Conservation (phyloP, 768 basidiomycete genomes). For the Pulveroboletus sp. region DNA sequence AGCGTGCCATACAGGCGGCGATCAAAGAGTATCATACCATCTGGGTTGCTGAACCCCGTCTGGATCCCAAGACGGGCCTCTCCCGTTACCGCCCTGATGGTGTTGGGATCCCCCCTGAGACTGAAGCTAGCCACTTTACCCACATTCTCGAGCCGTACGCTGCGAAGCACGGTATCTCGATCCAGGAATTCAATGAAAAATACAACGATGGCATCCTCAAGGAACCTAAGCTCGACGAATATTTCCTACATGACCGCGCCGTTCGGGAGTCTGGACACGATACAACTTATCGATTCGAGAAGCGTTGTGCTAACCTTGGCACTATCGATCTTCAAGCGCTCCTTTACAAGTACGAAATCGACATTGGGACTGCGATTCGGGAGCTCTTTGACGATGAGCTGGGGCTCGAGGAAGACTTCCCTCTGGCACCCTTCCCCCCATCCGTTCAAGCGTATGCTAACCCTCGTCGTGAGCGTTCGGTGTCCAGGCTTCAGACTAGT, state of each 20-base stretch:
- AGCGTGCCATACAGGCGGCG: slow-evolving; percentile 92
- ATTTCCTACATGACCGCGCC: slow-evolving; percentile 94
- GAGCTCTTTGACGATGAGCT: slow-evolving; percentile 93
- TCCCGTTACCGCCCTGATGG: slow-evolving; percentile 94
- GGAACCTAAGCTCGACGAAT: slow-evolving; percentile 91
- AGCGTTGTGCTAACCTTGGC: slow-evolving; percentile 93
- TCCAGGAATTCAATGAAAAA: slow-evolving; percentile 94
- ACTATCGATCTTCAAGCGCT: slow-evolving; percentile 95
- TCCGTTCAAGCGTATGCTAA: slow-evolving; percentile 65
- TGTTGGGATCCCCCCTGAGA: slow-evolving; percentile 95
- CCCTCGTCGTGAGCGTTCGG: slow-evolving; percentile 55
- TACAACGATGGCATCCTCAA: slow-evolving; percentile 83
- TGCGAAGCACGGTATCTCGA: slow-evolving; percentile 83
- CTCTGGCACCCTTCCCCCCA: slow-evolving; percentile 88
- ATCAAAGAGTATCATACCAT: slow-evolving; percentile 99
- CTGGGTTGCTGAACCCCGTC: slow-evolving; percentile 92
- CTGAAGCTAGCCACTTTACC: slow-evolving; percentile 97
- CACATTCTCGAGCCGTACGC: slow-evolving; percentile 96
- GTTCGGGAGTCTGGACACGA: slow-evolving; percentile 97
- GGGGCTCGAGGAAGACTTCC: slow-evolving; percentile 89
- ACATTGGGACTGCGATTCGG: slow-evolving; percentile 96
- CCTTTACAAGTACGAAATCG: slow-evolving; percentile 97
- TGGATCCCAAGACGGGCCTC: slow-evolving; percentile 91
- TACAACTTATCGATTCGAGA: slow-evolving; percentile 96
- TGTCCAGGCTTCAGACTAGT: slow-evolving; percentile 59